Evolutionary conservation across 1,284 basidiomycete genomes (phyloP).

Genomic region (Ceratobasidium sp.): DNA sequence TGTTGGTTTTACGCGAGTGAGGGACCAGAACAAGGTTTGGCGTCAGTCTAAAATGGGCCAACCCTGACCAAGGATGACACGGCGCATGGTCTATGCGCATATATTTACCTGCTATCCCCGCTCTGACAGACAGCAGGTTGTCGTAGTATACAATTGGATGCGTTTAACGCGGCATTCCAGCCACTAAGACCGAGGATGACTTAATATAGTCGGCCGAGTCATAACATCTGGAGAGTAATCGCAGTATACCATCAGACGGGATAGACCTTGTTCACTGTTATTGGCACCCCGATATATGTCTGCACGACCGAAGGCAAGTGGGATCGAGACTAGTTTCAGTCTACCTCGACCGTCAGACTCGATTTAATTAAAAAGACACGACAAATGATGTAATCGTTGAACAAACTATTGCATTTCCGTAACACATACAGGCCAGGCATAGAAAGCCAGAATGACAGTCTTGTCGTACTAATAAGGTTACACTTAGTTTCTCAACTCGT

Average conservation of each 20-base stretch:
- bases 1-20: no score
- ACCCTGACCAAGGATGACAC: no score
- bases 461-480: no score
- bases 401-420: neutral
- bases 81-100: constrained; percentile 4
- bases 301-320: constrained; percentile 19
- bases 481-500: no score
- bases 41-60: no score
- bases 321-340: neutral
- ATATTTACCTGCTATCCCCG: constrained; percentile 6
- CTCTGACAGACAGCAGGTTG: constrained; percentile 10
- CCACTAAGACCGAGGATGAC: constrained; percentile 17
- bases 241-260: neutral
- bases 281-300: constrained; percentile 23
- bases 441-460: no score
- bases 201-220: constrained; percentile 23
- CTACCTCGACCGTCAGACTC: neutral
- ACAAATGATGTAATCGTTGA: constrained; percentile 54
- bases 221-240: constrained; percentile 24
- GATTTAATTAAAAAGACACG: constrained; percentile 58
- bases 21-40: no score
- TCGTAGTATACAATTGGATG: neutral
- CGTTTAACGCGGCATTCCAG: neutral
- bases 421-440: no score
- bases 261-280: neutral